Percentiles rank a stretch among this genome's conserved stretches.
These are phyloP conservation scores for Chaetomiaceae sp. DNA, from an alignment of 2,329 filamentous ascomycete species.

Conservation along the genomic window DNA sequence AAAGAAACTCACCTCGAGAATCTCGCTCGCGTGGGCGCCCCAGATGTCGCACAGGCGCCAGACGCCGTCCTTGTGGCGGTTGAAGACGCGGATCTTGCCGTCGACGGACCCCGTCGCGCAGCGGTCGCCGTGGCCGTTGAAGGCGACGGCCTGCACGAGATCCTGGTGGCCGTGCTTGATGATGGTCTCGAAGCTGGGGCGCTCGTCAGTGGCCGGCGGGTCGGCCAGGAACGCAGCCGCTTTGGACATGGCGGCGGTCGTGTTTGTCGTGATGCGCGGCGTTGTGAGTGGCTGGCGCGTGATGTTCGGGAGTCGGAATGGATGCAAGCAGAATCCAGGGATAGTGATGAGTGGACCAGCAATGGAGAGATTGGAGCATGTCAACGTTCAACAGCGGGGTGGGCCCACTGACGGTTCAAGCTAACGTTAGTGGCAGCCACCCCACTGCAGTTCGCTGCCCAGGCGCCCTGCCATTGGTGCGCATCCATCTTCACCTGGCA, in stretches of 20 bases:
- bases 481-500: too few relatives aligned
- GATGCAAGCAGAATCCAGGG: too few relatives aligned
- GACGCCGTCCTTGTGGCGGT: slow-evolving; percentile 68
- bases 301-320: too few relatives aligned
- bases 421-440: too few relatives aligned
- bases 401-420: too few relatives aligned
- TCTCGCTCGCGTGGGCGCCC: slow-evolving; percentile 84
- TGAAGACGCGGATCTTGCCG: slow-evolving; percentile 89
- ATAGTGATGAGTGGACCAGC: too few relatives aligned
- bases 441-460: too few relatives aligned
- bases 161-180: slow-evolving; percentile 73
- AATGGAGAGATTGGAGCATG: too few relatives aligned
- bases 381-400: too few relatives aligned
- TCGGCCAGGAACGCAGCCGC: slow-evolving; percentile 29
- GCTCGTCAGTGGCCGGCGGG: slow-evolving; percentile 38
- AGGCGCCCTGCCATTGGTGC: too few relatives aligned
- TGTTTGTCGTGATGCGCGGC: not conserved
- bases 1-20: slow-evolving; percentile 77
- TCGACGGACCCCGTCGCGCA: slow-evolving; percentile 89
- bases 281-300: not conserved
- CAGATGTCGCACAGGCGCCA: slow-evolving; percentile 84
- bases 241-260: slow-evolving; percentile 11
- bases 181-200: slow-evolving; percentile 51
- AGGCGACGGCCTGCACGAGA: slow-evolving; percentile 77
- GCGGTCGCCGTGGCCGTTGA: slow-evolving; percentile 88